A percentile compares a stretch with the other conserved stretches of the same genome.
Evolutionary conservation across 768 basidiomycete genomes (phyloP).

Genomic region (Rhizopogon vesiculosus): DNA sequence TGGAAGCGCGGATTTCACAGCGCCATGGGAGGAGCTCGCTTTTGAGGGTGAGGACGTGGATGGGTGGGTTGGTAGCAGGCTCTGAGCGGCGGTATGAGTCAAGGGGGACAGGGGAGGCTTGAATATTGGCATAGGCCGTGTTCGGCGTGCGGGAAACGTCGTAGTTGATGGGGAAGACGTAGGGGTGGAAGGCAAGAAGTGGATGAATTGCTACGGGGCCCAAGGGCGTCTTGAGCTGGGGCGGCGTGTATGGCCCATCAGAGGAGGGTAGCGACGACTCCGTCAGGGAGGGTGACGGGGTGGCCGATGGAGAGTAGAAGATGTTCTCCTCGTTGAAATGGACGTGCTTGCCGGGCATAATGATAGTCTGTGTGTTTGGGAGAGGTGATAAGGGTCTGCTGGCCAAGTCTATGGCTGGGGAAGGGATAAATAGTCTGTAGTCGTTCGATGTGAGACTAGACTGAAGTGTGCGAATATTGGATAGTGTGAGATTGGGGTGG

Average conservation of each 20-base stretch:
- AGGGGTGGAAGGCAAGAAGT: slow-evolving; percentile 24
- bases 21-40: slow-evolving; percentile 30
- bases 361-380: not conserved
- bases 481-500: too few species aligned
- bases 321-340: slow-evolving; percentile 28
- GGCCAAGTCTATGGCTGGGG: not conserved
- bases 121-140: slow-evolving; percentile 17
- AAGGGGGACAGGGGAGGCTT: slow-evolving; percentile 20
- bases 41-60: slow-evolving; percentile 25
- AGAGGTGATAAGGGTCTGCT: slow-evolving; percentile 6
- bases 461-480: not conserved
- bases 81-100: slow-evolving; percentile 18
- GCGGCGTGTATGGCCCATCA: slow-evolving; percentile 23
- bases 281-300: slow-evolving; percentile 21
- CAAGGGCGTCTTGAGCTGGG: slow-evolving; percentile 21
- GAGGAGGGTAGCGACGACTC: slow-evolving; percentile 28
- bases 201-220: slow-evolving; percentile 28
- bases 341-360: slow-evolving; percentile 26
- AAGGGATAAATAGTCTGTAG: not conserved
- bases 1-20: slow-evolving; percentile 24
- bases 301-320: slow-evolving; percentile 21
- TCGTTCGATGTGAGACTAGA: not conserved
- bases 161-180: slow-evolving; percentile 15
- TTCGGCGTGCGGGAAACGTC: slow-evolving; percentile 14
- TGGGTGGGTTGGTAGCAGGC: slow-evolving; percentile 26